Evolutionary conservation across 352 stramenopile species (phyloP), one percentile per base, ranked within the genome.

Genomic region (Thalassiosira allenii): DNA sequence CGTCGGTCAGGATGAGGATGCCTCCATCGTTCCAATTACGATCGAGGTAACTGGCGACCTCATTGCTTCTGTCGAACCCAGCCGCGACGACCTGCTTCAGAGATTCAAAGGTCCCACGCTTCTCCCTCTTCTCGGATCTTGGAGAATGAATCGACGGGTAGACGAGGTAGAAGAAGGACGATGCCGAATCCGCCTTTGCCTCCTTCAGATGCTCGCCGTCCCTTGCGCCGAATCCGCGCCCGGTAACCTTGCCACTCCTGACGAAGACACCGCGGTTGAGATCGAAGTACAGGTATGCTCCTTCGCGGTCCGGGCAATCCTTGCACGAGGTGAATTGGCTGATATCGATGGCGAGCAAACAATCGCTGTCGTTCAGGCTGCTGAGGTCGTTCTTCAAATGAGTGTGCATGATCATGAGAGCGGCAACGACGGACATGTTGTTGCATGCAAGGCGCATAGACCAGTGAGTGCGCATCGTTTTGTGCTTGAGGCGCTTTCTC

Each of bases 71-170:
- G 25, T 71, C 69, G 63, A 59, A 79, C 22, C 47, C 32, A 8
- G 37, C 44, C 14, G 58, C 69, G 17, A 71, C 29, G 40, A 65
- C 12, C 25, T 61, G 44, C 12, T 23, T 23, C 2, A 71, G 59
- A 43, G 33, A 56, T 58, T 79, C 59, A 40, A 66, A 79, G 2
- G 25, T 5, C 1, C 66, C 66, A 22, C 57, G 37, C 29, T 52
- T 75, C 0, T 3, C 25, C 40, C 51, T 62, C 5, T 27, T 57
- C 44, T 11, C 2, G 12, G 27, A 57, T 44, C 32, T 11, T 27
- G 37, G 3, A 3, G 41, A 32, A 12, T 3, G 14, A 4, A 29
- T 22, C 3, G 37, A 57, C 59, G 53, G 53, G 44, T 76, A 76
- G 2, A 51, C 23, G 9, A 53, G 22, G 29, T 77, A 69, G 34